Conservation (phyloP, 306 rosid species). For the Citrullus amarus region DNA sequence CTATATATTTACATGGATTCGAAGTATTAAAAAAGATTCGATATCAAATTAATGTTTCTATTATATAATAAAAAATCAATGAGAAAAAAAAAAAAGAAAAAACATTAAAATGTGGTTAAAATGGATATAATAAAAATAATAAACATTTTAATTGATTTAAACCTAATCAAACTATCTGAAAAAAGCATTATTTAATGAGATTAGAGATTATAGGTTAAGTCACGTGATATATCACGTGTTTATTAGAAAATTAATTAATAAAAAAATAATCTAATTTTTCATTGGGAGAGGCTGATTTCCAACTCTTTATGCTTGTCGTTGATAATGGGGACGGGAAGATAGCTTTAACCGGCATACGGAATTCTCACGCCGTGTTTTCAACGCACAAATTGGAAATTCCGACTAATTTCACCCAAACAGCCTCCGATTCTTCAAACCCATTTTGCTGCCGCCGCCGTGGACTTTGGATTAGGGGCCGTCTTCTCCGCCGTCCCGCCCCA, state of each 20-base stretch:
- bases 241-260: not conserved
- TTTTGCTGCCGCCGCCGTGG: not conserved
- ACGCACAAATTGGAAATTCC: not conserved
- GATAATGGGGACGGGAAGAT: not conserved
- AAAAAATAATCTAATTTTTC: not conserved
- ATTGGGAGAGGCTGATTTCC: not conserved
- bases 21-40: too few species aligned
- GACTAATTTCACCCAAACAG: not conserved
- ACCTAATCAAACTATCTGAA: too few species aligned
- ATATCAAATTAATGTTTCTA: too few species aligned
- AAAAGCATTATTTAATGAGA: too few species aligned
- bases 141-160: too few species aligned
- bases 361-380: not conserved
- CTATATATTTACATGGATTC: too few species aligned
- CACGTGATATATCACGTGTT: not conserved
- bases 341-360: not conserved
- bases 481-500: not conserved
- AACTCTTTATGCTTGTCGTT: not conserved
- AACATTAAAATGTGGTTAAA: too few species aligned
- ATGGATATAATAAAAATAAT: too few species aligned
- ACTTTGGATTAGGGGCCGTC: not conserved
- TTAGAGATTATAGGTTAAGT: not conserved
- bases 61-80: too few species aligned
- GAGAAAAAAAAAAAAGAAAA: too few species aligned
- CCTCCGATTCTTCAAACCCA: not conserved